These are phyloP conservation scores for Oryza coarctata DNA, from an alignment of 176 grass and related monocot species.

Conservation along the genomic window DNA sequence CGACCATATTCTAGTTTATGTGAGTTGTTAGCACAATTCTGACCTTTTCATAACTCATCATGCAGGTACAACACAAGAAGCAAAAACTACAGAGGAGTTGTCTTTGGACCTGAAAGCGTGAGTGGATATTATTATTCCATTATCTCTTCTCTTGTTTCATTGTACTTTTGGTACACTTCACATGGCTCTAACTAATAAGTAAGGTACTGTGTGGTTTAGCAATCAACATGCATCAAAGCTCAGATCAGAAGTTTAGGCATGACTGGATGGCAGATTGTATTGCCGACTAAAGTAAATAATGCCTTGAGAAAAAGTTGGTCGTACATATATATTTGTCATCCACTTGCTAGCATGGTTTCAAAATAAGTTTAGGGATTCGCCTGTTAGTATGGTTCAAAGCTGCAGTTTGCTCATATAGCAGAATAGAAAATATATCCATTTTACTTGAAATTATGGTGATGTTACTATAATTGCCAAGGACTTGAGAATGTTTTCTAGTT, in stretches of 20 bases:
- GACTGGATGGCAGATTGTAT: background rate
- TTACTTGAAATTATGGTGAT: background rate
- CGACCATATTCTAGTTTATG: background rate
- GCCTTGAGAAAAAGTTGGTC: constrained; percentile 1
- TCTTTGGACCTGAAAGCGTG: constrained; percentile 70
- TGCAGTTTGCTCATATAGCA: background rate
- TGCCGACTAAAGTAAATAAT: constrained; percentile 1
- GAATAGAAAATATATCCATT: background rate
- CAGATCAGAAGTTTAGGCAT: constrained; percentile 1
- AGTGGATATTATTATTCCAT: constrained; percentile 32
- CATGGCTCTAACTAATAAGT: constrained; percentile 22
- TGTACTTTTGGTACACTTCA: constrained; percentile 8
- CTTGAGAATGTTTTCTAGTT: background rate
- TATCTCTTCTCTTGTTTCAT: constrained; percentile 19
- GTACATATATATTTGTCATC: background rate
- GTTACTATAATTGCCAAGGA: background rate
- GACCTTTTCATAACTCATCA: constrained; percentile 27
- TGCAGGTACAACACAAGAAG: constrained; percentile 61
- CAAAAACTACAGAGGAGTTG: constrained; percentile 48
- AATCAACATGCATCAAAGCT: background rate
- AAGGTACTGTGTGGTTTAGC: constrained; percentile 9
- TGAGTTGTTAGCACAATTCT: constrained; percentile 18
- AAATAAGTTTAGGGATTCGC: background rate
- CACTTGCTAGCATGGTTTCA: constrained; percentile 10
- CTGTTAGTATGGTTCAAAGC: background rate